Conservation (phyloP, 345 rosid species). For the Eucalyptus sp. region DNA sequence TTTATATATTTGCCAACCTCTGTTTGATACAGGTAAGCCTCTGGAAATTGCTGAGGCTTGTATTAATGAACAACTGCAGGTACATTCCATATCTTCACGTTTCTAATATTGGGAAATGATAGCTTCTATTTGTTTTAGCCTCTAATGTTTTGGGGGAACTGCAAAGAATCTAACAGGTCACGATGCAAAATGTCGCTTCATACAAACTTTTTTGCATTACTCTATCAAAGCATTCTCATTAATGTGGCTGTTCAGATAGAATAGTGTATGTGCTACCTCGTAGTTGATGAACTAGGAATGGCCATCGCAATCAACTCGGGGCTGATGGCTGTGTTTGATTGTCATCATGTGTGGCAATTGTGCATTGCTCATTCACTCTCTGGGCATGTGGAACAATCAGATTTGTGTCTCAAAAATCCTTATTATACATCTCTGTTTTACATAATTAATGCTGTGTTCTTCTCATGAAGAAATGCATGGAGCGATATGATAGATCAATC, state of each 20-base stretch:
- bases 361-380: not conserved
- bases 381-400: not conserved
- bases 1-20: not conserved
- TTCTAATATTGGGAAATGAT: not conserved
- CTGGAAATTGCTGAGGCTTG: conserved; percentile 39
- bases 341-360: not conserved
- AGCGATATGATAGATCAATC: not conserved
- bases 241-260: not conserved
- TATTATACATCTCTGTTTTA: not conserved
- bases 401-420: not conserved
- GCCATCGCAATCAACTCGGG: not conserved
- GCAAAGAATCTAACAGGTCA: not conserved
- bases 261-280: not conserved
- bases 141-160: not conserved
- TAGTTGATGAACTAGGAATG: not conserved
- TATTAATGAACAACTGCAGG: conserved; percentile 55
- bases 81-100: not conserved
- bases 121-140: not conserved
- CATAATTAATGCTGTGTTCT: not conserved
- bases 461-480: not conserved
- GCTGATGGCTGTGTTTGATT: not conserved
- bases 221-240: not conserved
- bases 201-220: not conserved
- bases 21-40: conserved; percentile 45
- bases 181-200: not conserved